These are phyloP conservation scores for Podospora appendiculata DNA, from an alignment of 495 filamentous ascomycete genomes.

Conservation along the genomic window DNA sequence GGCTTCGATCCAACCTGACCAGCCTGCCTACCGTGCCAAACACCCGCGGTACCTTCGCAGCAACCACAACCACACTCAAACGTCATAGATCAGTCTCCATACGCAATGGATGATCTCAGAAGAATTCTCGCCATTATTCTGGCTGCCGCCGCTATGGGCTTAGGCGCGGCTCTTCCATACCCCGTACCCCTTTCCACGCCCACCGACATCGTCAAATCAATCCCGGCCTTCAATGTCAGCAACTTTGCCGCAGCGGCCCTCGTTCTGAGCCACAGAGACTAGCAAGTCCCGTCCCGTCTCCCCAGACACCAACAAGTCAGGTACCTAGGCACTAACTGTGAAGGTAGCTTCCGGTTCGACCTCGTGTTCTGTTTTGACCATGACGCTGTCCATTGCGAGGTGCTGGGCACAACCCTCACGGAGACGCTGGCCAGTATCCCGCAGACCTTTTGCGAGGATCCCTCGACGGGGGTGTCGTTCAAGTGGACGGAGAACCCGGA, in stretches of 20 bases:
- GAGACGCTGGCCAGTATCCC: conserved; percentile 7
- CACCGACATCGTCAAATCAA: too few relatives aligned
- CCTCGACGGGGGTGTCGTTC: conserved; percentile 15
- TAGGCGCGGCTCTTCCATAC: too few relatives aligned
- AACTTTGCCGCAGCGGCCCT: conserved; percentile 16
- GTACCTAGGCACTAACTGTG: neutral
- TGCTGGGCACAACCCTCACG: conserved; percentile 13
- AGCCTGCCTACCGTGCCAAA: too few relatives aligned
- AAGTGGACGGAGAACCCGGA: conserved; percentile 5
- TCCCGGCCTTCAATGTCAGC: conserved; percentile 14
- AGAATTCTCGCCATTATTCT: too few relatives aligned
- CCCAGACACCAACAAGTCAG: neutral
- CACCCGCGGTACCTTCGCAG: too few relatives aligned
- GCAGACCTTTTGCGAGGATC: conserved; percentile 12
- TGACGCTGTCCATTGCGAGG: conserved; percentile 6
- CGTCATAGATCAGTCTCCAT: too few relatives aligned
- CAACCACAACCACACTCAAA: too few relatives aligned
- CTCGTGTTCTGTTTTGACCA: too few relatives aligned
- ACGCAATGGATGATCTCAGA: too few relatives aligned
- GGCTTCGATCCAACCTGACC: too few relatives aligned
- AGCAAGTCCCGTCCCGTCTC: conserved; percentile 2
- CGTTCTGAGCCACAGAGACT: conserved; percentile 16
- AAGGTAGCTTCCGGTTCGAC: neutral
- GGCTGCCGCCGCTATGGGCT: too few relatives aligned
- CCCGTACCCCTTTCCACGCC: too few relatives aligned